phyloP scores from a whole-genome alignment of 495 filamentous ascomycete genomes.

The Podospora bellae-mahoneyi region DNA sequence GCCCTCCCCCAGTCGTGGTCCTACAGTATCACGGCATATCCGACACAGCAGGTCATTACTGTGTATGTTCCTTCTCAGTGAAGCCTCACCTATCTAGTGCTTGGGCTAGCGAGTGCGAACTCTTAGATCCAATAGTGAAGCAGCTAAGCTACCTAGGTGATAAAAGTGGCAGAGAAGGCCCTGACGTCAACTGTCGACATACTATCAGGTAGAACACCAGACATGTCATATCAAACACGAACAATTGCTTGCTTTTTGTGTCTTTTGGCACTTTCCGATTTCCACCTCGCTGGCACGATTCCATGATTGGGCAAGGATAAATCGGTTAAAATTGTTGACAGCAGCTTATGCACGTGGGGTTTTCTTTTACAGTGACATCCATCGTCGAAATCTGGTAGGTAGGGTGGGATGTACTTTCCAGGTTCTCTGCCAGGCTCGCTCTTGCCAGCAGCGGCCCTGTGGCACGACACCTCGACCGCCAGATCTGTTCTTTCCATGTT shows the following conservation, averaged over 20 bases:
- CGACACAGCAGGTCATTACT: background rate
- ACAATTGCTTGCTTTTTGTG: background rate
- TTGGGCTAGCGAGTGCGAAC: background rate
- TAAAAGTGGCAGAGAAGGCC: background rate
- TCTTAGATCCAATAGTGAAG: too few relatives aligned
- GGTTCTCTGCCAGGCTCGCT: background rate
- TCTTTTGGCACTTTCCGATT: background rate
- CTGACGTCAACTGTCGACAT: background rate
- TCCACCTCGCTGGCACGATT: background rate
- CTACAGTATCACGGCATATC: conserved; percentile 10
- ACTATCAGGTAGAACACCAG: background rate
- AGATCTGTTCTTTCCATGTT: background rate
- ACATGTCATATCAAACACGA: background rate
- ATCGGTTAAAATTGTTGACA: background rate
- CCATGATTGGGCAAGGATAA: background rate
- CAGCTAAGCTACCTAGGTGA: too few relatives aligned
- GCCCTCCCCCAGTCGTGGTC: background rate
- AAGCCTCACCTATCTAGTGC: too few relatives aligned
- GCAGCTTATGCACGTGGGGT: background rate
- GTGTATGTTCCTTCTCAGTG: too few relatives aligned
- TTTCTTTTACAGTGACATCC: background rate
- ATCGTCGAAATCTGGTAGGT: background rate
- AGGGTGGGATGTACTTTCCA: background rate
- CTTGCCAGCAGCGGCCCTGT: background rate
- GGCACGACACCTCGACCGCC: background rate